Evolutionary conservation across 2,329 filamentous ascomycete species (phyloP).

Genomic region (Claviceps sp.): DNA sequence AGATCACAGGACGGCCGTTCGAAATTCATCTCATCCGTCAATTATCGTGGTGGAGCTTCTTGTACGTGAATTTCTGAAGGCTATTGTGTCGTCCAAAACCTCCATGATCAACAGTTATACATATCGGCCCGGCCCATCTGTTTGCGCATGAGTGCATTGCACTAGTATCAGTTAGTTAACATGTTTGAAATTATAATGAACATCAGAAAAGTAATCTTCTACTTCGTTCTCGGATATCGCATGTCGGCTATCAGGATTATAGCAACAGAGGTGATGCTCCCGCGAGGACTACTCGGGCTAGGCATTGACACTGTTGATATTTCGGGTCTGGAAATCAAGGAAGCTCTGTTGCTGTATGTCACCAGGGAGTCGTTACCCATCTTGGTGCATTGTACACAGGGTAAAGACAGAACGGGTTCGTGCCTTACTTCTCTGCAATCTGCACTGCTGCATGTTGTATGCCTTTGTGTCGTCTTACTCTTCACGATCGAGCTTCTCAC

Average conservation of each 20-base stretch:
- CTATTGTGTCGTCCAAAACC: not conserved
- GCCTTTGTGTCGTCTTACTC: not conserved
- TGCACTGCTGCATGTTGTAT: not conserved
- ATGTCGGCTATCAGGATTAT: conserved; percentile 57
- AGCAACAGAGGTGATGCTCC: conserved; percentile 55
- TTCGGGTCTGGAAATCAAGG: conserved; percentile 47
- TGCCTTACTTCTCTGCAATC: not conserved
- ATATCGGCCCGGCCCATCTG: not conserved
- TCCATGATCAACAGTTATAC: not conserved
- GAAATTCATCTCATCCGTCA: conserved; percentile 54
- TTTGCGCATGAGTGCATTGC: too few relatives aligned
- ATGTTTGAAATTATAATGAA: not conserved
- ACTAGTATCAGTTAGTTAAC: too few relatives aligned
- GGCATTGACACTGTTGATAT: conserved; percentile 56
- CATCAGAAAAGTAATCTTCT: conserved; percentile 33
- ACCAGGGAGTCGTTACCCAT: conserved; percentile 39
- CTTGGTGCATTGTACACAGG: conserved; percentile 75
- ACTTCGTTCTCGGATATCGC: conserved; percentile 55
- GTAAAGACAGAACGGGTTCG: conserved; percentile 56
- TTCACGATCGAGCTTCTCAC: not conserved
- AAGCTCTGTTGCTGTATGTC: conserved; percentile 19
- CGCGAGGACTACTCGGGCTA: conserved; percentile 57
- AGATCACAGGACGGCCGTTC: conserved; percentile 60
- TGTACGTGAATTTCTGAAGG: conserved; percentile 27
- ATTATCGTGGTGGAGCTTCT: conserved; percentile 52